Base-by-base conservation (phyloP, 2,329 filamentous ascomycete species). In the Neonectria neomacrospora region DNA sequence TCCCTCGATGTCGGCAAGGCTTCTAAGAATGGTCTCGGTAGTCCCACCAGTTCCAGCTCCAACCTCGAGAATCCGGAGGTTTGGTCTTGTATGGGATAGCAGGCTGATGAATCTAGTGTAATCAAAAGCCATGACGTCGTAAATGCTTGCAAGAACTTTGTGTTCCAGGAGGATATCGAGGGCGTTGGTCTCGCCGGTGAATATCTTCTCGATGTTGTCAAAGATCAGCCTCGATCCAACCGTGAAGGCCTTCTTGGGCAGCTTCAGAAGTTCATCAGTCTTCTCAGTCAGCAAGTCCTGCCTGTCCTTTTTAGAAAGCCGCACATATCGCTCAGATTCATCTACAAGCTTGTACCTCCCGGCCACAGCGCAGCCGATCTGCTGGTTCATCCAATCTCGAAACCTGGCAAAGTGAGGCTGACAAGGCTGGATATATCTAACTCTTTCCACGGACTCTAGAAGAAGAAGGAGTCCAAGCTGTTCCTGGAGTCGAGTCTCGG, bases 31-130 rank as follows among this genome's bases (percentile, higher is more conserved):
- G 3, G 32, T 59, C 26, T 57, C 51, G 0, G 66, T 68, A 2
- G 64, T 53, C 1, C 74, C 73, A 5, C 78, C 78, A 0, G 76
- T 81, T 1, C 78, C 79, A 34, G 76, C 78, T 10, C 79, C 79
- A 16, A 82, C 69, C 51, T 82, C 80, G 0, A 82, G 71, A 12
- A 81, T 74, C 3, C 71, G 71, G 7, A 80, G 67, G 2, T 62
- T 69, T 0, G 80, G 77, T 23, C 75, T 76, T 18, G 77, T 75
- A 50, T 81, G 76, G 0, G 70, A 44, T 16, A 61, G n/a, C 5
- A 56, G 16, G 3, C 20, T 30, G 1, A 68, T 37, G 20, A 63
- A 65, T 1, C 41, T 58, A 2, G 51, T 39, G 23, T 54, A 55
- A 3, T 63, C 57, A 23, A 59, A 66, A 2, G 51, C 61, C 50